Evolutionary conservation across 306 rosid species (phyloP).

Genomic region (Alnus rubra): DNA sequence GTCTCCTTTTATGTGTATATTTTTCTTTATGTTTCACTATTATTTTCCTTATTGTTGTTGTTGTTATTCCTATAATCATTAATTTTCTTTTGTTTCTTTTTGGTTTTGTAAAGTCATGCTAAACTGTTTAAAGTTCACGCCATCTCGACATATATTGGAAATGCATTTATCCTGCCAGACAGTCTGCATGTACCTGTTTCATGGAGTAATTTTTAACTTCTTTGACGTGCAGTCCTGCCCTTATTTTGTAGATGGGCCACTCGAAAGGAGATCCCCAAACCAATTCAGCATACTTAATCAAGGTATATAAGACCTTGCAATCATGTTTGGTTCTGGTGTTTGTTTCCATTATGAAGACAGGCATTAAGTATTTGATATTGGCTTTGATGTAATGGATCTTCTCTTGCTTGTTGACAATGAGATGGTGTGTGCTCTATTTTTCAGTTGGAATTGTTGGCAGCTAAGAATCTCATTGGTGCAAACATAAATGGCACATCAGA

Average conservation of each 20-base stretch:
- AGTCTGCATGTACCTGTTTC: conserved; percentile 24
- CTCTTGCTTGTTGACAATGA: too few species aligned
- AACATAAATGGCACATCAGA: conserved; percentile 97
- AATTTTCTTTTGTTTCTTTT: neutral
- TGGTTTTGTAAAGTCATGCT: neutral
- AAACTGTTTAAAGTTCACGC: neutral
- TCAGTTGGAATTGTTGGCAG: conserved; percentile 51
- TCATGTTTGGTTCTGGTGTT: conserved; percentile 25
- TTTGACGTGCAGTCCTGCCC: conserved; percentile 91
- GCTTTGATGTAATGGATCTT: neutral
- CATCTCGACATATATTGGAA: neutral
- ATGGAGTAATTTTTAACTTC: conserved; percentile 56
- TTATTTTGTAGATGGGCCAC: conserved; percentile 77
- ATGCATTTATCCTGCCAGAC: neutral
- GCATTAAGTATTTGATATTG: neutral
- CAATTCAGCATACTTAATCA: conserved; percentile 68
- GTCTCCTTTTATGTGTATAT: neutral
- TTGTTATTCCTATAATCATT: neutral
- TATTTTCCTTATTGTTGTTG: neutral
- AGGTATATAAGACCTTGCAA: conserved; percentile 53
- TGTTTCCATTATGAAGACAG: conserved; percentile 7
- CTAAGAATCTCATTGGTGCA: conserved; percentile 90
- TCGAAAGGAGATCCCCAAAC: conserved; percentile 62
- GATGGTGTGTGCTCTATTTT: too few species aligned
- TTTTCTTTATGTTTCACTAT: neutral